Percentiles rank a stretch among this genome's conserved stretches.
Conservation (phyloP, 495 filamentous ascomycete genomes). For the Neurospora sp. region DNA sequence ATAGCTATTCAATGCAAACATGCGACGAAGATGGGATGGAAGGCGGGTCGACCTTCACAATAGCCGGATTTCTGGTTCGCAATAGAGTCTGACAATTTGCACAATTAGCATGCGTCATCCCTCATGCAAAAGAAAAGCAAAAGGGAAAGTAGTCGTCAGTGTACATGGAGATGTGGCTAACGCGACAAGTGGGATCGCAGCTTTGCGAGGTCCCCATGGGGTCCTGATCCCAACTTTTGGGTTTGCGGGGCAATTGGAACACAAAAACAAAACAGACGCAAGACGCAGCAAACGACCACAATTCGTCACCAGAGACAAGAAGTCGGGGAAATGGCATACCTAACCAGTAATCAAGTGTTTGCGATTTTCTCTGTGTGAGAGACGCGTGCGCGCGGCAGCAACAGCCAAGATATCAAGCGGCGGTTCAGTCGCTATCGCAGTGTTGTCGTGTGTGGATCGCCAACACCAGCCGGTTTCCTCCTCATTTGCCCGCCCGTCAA, state of each 20-base stretch:
- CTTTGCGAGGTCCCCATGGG: neutral
- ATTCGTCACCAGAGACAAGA: neutral
- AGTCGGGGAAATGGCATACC: neutral
- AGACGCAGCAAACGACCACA: neutral
- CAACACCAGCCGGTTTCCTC: neutral
- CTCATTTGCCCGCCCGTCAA: neutral
- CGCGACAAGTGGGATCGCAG: neutral
- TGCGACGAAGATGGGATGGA: neutral
- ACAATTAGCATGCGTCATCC: neutral
- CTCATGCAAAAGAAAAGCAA: neutral
- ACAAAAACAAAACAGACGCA: neutral
- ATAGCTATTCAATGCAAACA: neutral
- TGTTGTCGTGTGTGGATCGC: neutral
- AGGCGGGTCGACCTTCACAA: neutral
- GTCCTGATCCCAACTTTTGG: neutral
- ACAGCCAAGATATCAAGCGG: neutral
- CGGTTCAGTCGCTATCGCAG: neutral
- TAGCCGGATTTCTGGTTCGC: neutral
- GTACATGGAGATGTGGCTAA: neutral
- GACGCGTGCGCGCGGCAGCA: neutral
- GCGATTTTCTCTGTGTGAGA: neutral
- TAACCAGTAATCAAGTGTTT: neutral
- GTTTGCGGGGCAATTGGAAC: slow-evolving; percentile 19
- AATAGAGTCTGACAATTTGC: neutral
- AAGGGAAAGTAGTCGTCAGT: neutral